A percentile compares a stretch with the other conserved stretches of the same genome.
Evolutionary conservation across 176 grass and related monocot genomes (phyloP).

Genomic region (Hsuehochloa calcarea): DNA sequence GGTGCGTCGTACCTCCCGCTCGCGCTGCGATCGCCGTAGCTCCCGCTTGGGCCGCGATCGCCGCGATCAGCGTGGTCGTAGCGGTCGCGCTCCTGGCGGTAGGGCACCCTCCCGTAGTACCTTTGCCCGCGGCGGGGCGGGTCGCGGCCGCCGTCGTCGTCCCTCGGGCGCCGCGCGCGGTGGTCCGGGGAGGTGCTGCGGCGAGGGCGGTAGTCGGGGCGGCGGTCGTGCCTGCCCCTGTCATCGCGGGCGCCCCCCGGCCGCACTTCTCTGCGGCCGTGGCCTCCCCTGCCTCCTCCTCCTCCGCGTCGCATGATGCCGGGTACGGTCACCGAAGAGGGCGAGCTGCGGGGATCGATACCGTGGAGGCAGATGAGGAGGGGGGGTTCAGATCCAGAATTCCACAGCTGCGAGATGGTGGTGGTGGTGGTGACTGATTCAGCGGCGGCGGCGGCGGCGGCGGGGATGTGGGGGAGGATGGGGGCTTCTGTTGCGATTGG

Average conservation of each 20-base stretch:
- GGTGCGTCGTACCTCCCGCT: background rate
- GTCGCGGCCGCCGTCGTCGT: slow-evolving; percentile 16
- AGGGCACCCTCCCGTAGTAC: slow-evolving; percentile 1
- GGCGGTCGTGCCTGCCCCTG: slow-evolving; percentile 23
- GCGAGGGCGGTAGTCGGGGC: slow-evolving; percentile 11
- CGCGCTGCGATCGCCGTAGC: background rate
- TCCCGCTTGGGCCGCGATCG: background rate
- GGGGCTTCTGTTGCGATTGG: background rate
- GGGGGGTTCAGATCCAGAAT: slow-evolving; percentile 12
- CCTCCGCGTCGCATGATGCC: slow-evolving; percentile 32
- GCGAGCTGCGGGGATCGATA: background rate
- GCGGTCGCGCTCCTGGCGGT: slow-evolving; percentile 9
- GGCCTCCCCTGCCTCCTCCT: slow-evolving; percentile 19
- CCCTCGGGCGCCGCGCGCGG: slow-evolving; percentile 9
- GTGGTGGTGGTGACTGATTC: background rate
- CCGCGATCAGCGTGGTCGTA: background rate
- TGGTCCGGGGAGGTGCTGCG: background rate
- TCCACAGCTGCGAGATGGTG: background rate
- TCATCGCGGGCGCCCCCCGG: background rate
- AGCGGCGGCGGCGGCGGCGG: background rate
- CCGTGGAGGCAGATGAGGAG: background rate
- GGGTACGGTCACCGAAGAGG: background rate
- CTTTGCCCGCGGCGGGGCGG: background rate
- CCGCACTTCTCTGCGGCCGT: slow-evolving; percentile 17
- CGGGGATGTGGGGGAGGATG: background rate